These are phyloP conservation scores for Apiotrichum domesticum DNA, from an alignment of 1,284 basidiomycete species.

Conservation along the genomic window DNA sequence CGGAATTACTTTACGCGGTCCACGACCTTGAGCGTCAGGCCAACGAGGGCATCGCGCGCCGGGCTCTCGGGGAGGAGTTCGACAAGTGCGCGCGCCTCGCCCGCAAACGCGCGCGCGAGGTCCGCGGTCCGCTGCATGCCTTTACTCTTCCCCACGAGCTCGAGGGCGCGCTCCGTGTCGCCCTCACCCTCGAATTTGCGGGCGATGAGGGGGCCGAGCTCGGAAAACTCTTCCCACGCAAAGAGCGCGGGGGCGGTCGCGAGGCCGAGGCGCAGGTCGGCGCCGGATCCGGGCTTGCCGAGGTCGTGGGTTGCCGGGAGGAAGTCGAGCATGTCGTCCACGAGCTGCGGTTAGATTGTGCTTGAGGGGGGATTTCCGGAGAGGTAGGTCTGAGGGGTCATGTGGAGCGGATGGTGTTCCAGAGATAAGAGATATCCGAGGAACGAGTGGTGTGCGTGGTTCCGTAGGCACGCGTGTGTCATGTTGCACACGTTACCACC, in stretches of 20 bases:
- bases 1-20: constrained; percentile 44
- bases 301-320: constrained; percentile 61
- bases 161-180: constrained; percentile 74
- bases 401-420: no score
- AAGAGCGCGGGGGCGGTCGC: constrained; percentile 91
- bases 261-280: constrained; percentile 78
- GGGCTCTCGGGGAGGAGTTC: constrained; percentile 73
- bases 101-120: constrained; percentile 71
- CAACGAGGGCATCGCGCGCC: constrained; percentile 62
- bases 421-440: no score
- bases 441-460: no score
- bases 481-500: no score
- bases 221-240: constrained; percentile 82
- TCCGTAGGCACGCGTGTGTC: no score
- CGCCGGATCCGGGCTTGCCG: constrained; percentile 74
- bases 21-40: constrained; percentile 47
- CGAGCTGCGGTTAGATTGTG: constrained; percentile 56
- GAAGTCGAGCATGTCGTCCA: constrained; percentile 88
- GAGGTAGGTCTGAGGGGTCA: no score
- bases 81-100: constrained; percentile 67
- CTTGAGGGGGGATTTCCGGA: no score
- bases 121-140: constrained; percentile 73
- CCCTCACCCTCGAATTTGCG: constrained; percentile 76
- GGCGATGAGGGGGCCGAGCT: constrained; percentile 69
- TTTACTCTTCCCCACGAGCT: constrained; percentile 65